Evolutionary conservation across 2,329 filamentous ascomycete genomes (phyloP).

Genomic region (Colletotrichum noveboracense): DNA sequence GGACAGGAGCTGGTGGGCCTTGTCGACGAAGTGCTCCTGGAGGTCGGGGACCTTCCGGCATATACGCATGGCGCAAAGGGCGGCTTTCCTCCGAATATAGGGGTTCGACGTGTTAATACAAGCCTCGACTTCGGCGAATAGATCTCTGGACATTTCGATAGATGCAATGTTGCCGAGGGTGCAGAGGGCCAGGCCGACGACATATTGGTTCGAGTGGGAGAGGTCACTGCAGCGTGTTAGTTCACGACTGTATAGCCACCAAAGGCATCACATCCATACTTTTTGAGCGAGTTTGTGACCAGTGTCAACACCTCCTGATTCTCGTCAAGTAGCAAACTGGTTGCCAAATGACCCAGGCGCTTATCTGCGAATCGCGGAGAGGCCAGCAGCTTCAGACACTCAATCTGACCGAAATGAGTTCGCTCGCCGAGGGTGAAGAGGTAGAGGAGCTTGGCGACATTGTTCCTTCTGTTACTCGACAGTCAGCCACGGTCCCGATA

Average conservation of each 20-base stretch:
- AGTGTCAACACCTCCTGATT: constrained; percentile 98
- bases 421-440: constrained; percentile 97
- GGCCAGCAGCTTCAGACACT: constrained; percentile 96
- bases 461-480: constrained; percentile 76
- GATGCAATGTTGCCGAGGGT: constrained; percentile 98
- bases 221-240: constrained; percentile 73
- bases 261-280: constrained; percentile 57
- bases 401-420: constrained; percentile 98
- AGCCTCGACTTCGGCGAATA: constrained; percentile 94
- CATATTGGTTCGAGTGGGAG: constrained; percentile 97
- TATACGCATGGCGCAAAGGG: constrained; percentile 98
- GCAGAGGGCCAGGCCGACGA: constrained; percentile 94
- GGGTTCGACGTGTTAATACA: constrained; percentile 93
- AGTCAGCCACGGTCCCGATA: constrained; percentile 4
- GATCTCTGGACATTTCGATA: constrained; percentile 95
- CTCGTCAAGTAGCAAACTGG: constrained; percentile 94
- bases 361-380: constrained; percentile 98
- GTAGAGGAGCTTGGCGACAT: constrained; percentile 97
- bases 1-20: constrained; percentile 84
- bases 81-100: constrained; percentile 97
- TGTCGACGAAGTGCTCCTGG: constrained; percentile 96
- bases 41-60: constrained; percentile 97
- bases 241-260: background rate
- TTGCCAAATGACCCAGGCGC: constrained; percentile 91
- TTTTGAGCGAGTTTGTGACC: constrained; percentile 97